Conservation (phyloP, 2,329 filamentous ascomycete genomes). For the Periconia macrospinosa region DNA sequence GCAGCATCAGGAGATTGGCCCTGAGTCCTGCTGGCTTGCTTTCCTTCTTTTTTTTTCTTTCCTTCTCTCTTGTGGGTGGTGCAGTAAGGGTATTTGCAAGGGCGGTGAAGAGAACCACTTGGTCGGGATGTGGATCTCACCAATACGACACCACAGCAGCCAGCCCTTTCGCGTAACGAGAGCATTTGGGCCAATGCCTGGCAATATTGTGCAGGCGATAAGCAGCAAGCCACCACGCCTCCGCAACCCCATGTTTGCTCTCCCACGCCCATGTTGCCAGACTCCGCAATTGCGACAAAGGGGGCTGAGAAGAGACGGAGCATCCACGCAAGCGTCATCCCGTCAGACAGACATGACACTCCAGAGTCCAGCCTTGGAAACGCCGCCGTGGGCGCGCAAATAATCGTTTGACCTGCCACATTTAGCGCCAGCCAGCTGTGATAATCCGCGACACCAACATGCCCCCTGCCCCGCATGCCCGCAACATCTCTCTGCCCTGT, state of each 20-base stretch:
- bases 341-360: not conserved
- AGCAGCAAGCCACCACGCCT: not conserved
- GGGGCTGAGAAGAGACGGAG: not conserved
- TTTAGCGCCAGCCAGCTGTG: conserved; percentile 9
- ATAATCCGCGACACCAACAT: not conserved
- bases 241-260: conserved; percentile 9
- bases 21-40: conserved; percentile 2
- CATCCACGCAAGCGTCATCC: not conserved
- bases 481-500: too few relatives aligned
- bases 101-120: conserved; percentile 16
- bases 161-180: conserved; percentile 1
- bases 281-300: conserved; percentile 15
- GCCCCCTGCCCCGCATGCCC: not conserved
- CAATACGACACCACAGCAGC: not conserved
- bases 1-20: conserved; percentile 13
- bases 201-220: too few relatives aligned
- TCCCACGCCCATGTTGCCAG: not conserved
- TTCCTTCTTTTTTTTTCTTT: conserved; percentile 10
- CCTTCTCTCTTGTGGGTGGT: conserved; percentile 9
- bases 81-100: conserved; percentile 13
- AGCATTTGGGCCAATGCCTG: conserved; percentile 4
- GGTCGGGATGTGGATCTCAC: conserved; percentile 5
- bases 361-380: not conserved
- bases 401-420: conserved; percentile 17
- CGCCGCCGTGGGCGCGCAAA: conserved; percentile 14